Evolutionary conservation across 2,329 filamentous ascomycete species (phyloP).

Genomic region (Shiraia sp.): DNA sequence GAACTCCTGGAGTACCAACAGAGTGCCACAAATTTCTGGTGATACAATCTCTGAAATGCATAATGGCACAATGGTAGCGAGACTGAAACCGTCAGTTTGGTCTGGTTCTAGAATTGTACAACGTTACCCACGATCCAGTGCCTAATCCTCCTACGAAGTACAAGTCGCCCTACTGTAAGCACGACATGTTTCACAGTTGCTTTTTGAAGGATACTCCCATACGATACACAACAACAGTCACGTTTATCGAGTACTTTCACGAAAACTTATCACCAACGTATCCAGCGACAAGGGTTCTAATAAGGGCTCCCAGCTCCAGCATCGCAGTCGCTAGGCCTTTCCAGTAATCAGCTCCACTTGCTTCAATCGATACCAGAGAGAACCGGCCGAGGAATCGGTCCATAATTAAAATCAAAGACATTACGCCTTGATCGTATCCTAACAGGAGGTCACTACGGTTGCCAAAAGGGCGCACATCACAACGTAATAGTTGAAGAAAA

Average conservation of each 20-base stretch:
- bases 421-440: constrained; percentile 54
- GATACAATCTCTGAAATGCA: constrained; percentile 59
- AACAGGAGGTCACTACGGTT: constrained; percentile 55
- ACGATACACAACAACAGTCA: constrained; percentile 58
- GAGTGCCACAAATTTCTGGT: constrained; percentile 53
- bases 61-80: constrained; percentile 52
- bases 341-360: constrained; percentile 50
- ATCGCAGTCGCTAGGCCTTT: constrained; percentile 57
- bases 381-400: constrained; percentile 55
- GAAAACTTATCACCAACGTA: constrained; percentile 59
- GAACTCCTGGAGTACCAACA: constrained; percentile 55
- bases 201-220: constrained; percentile 56
- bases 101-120: no score
- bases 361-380: constrained; percentile 46
- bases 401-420: constrained; percentile 56
- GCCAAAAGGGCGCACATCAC: constrained; percentile 57
- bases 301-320: constrained; percentile 58
- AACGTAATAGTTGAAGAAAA: constrained; percentile 56
- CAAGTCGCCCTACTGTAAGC: constrained; percentile 55
- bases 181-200: constrained; percentile 56
- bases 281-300: constrained; percentile 42
- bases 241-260: constrained; percentile 56
- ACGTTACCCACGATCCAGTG: constrained; percentile 55
- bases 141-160: constrained; percentile 57
- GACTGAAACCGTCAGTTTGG: no score